Conservation (phyloP, 345 rosid species). For the Gossypium longicalyx region DNA sequence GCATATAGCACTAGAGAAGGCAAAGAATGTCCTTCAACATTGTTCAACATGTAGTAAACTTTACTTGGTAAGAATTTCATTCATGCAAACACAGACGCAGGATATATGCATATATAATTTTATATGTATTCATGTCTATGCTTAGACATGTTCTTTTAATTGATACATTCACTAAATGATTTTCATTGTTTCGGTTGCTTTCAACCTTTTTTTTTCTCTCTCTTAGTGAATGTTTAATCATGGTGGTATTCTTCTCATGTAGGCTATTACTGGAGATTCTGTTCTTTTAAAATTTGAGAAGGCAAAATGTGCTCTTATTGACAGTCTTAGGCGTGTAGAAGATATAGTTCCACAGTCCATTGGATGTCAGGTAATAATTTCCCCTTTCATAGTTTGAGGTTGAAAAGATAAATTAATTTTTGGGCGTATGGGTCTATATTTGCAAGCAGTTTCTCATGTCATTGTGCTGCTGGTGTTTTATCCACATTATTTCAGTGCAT, state of each 20-base stretch:
- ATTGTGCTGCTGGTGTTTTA: neutral
- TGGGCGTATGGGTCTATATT: neutral
- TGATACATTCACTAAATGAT: neutral
- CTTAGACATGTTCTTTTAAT: neutral
- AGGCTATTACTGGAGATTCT: constrained; percentile 97
- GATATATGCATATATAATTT: neutral
- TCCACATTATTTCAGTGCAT: neutral
- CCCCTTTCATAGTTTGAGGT: neutral
- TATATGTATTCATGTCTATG: neutral
- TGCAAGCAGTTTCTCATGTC: neutral
- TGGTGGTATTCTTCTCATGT: constrained; percentile 16
- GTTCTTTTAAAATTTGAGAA: constrained; percentile 84
- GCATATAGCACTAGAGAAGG: constrained; percentile 42
- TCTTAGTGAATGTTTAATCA: constrained; percentile 17
- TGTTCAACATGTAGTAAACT: constrained; percentile 16
- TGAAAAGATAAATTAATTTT: constrained; percentile 1
- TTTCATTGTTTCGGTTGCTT: neutral
- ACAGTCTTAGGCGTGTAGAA: constrained; percentile 88
- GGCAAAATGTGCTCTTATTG: constrained; percentile 61
- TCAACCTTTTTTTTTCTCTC: neutral
- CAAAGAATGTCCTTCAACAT: constrained; percentile 12
- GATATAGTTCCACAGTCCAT: constrained; percentile 88
- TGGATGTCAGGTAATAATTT: constrained; percentile 63
- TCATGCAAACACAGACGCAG: neutral
- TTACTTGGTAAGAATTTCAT: constrained; percentile 18